Evolutionary conservation across 805 yeast genomes (phyloP).

Genomic region (Wickerhamomyces tratensis): DNA sequence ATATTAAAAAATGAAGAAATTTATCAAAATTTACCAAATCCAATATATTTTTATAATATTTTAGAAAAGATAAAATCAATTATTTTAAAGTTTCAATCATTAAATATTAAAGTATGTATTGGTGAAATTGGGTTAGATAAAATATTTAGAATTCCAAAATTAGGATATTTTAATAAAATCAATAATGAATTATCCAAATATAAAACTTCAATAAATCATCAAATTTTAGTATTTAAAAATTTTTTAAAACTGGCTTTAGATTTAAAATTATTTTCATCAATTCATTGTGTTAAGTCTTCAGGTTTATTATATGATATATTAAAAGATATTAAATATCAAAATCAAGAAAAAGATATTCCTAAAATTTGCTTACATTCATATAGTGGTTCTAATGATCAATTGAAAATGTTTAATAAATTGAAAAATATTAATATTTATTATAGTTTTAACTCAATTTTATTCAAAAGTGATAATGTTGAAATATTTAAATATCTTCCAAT

Average conservation of each 20-base stretch:
- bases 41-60: conserved; percentile 32
- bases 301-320: conserved; percentile 45
- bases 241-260: conserved; percentile 48
- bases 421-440: conserved; percentile 7
- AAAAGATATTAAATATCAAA: conserved; percentile 4
- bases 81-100: conserved; percentile 3
- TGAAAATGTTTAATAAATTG: conserved; percentile 31
- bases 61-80: conserved; percentile 14
- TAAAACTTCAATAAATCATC: conserved; percentile 60
- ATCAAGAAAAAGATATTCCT: conserved; percentile 4
- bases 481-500: background rate
- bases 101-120: conserved; percentile 28
- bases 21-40: conserved; percentile 43
- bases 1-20: no score
- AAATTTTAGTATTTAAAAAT: conserved; percentile 35
- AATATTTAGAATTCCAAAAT: conserved; percentile 53
- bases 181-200: conserved; percentile 27
- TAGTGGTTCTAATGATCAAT: conserved; percentile 72
- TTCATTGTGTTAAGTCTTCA: conserved; percentile 82
- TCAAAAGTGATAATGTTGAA: background rate
- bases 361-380: conserved; percentile 70
- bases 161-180: conserved; percentile 37
- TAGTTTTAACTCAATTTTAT: conserved; percentile 3
- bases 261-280: conserved; percentile 43
- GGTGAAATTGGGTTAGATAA: conserved; percentile 95